Evolutionary conservation across 2,329 filamentous ascomycete species (phyloP).

Genomic region (Sclerotinia glacialis): DNA sequence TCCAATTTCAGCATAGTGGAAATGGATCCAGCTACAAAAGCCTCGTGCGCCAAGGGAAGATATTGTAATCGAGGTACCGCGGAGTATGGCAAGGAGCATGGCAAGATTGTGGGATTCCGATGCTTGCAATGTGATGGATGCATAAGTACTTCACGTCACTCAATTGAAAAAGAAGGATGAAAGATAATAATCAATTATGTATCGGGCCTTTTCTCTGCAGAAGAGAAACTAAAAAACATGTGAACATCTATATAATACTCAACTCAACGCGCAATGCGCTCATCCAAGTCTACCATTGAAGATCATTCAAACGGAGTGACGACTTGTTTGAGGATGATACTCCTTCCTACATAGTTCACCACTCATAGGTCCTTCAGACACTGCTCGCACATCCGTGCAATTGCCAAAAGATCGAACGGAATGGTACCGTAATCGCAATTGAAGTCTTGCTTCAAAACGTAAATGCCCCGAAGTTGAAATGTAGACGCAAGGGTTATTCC

Average conservation of each 20-base stretch:
- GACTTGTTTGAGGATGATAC: not conserved
- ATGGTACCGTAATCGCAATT: not conserved
- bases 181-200: not conserved
- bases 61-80: not conserved
- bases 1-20: not conserved
- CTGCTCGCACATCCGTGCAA: not conserved
- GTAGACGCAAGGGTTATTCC: slow-evolving; percentile 51
- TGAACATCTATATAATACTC: not conserved
- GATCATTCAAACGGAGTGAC: not conserved
- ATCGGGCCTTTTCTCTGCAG: not conserved
- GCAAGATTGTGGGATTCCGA: not conserved
- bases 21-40: not conserved
- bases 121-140: not conserved
- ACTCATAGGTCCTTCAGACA: not conserved
- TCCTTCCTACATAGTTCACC: not conserved
- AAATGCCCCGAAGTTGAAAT: slow-evolving; percentile 26
- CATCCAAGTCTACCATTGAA: not conserved
- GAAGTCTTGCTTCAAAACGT: not conserved
- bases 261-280: not conserved
- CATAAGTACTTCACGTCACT: not conserved
- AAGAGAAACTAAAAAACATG: not conserved
- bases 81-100: not conserved
- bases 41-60: not conserved
- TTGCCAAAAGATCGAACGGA: not conserved
- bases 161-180: not conserved